Percentiles rank a stretch among this genome's conserved stretches.
Conservation (phyloP, 768 basidiomycete genomes). For the Lactarius psammicola region DNA sequence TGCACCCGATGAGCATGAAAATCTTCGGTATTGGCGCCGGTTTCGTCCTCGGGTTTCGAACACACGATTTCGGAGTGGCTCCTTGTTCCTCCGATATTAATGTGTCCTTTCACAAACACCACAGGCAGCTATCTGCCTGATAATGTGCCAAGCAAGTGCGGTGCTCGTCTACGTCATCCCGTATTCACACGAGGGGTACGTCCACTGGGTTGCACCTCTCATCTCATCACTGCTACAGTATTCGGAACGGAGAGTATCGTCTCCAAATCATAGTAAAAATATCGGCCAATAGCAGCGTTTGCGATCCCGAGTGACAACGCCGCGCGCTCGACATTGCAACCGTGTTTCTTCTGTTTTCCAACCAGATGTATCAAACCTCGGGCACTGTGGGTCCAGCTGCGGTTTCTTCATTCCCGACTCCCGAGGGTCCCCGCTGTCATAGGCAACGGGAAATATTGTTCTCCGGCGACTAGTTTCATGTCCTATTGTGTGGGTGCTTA, state of each 20-base stretch:
- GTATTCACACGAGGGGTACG: too few relatives aligned
- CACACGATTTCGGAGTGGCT: not conserved
- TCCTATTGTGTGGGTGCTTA: not conserved
- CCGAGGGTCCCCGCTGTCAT: slow-evolving; percentile 43
- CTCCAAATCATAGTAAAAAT: too few relatives aligned
- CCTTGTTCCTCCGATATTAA: slow-evolving; percentile 17
- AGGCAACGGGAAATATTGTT: too few relatives aligned
- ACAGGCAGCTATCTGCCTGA: not conserved
- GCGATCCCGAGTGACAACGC: slow-evolving; percentile 66
- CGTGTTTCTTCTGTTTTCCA: slow-evolving; percentile 41
- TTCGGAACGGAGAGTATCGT: too few relatives aligned
- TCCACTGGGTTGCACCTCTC: too few relatives aligned
- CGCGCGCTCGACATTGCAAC: slow-evolving; percentile 41
- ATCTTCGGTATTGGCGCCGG: too few relatives aligned
- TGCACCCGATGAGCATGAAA: too few relatives aligned
- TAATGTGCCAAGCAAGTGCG: not conserved
- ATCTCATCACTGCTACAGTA: too few relatives aligned
- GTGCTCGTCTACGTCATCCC: not conserved
- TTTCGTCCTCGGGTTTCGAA: not conserved
- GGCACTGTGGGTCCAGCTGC: slow-evolving; percentile 40
- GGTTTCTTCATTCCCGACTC: slow-evolving; percentile 43
- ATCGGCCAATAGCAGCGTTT: slow-evolving; percentile 32
- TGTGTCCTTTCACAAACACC: slow-evolving; percentile 25
- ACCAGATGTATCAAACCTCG: slow-evolving; percentile 39
- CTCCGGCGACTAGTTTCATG: too few relatives aligned